phyloP scores from a whole-genome alignment of 805 yeast genomes.

The Saccharomyces eubayanus region DNA sequence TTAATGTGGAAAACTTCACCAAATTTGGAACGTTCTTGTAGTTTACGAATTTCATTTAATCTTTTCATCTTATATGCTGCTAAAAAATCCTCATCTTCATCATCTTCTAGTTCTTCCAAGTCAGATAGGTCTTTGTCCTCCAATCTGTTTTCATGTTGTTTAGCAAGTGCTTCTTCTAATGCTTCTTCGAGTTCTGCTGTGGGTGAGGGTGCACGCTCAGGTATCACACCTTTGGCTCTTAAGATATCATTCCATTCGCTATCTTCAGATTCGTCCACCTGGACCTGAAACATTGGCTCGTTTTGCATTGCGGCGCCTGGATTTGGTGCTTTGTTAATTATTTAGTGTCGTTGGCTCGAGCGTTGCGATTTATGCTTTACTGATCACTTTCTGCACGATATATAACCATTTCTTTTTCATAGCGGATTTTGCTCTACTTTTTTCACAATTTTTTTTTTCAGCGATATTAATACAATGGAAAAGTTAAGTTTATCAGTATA shows the following conservation, averaged over 20 bases:
- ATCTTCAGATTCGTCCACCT: constrained; percentile 91
- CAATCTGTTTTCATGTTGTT: constrained; percentile 75
- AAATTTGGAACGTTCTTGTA: constrained; percentile 49
- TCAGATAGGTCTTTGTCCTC: constrained; percentile 73
- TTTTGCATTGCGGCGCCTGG: constrained; percentile 20
- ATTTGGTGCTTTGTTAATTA: neutral
- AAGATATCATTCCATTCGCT: constrained; percentile 98
- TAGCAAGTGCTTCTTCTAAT: constrained; percentile 67
- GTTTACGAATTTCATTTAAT: constrained; percentile 58
- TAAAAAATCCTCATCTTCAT: constrained; percentile 86
- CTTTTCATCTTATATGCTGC: constrained; percentile 70
- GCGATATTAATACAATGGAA: neutral
- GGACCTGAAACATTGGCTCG: constrained; percentile 64
- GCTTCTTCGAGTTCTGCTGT: constrained; percentile 82
- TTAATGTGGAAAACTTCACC: constrained; percentile 73
- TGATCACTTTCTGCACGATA: neutral
- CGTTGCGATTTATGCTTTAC: neutral
- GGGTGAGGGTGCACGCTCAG: constrained; percentile 85
- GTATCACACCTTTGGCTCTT: constrained; percentile 83
- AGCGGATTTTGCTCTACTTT: constrained; percentile 1
- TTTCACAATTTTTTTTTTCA: constrained; percentile 2
- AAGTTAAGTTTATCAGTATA: neutral
- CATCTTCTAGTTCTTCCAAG: constrained; percentile 80
- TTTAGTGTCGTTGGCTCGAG: neutral
- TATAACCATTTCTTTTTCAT: neutral